phyloP scores from a whole-genome alignment of 2,329 filamentous ascomycete species.

The Fusarium avenaceum region DNA sequence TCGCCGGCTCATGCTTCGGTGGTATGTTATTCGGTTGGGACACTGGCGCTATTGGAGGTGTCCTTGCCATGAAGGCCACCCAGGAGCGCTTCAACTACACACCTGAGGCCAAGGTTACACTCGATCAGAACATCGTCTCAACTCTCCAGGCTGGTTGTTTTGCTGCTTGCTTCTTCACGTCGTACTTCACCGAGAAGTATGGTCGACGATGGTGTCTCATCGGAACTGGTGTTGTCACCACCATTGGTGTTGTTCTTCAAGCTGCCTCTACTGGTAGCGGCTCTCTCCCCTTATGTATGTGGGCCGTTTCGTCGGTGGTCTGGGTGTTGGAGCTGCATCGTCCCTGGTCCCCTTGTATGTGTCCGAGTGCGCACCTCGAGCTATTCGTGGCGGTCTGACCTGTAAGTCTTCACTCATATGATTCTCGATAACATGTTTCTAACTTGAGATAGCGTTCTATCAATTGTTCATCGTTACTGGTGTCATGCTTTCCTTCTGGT shows the following conservation, averaged over 20 bases:
- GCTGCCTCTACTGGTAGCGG: slow-evolving; percentile 67
- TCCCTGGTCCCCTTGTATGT: slow-evolving; percentile 61
- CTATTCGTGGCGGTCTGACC: slow-evolving; percentile 65
- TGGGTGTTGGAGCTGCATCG: slow-evolving; percentile 65
- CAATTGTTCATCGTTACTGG: slow-evolving; percentile 64
- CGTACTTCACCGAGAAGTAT: slow-evolving; percentile 66
- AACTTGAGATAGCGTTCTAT: slow-evolving; percentile 56
- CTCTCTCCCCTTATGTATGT: slow-evolving; percentile 73
- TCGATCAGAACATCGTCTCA: slow-evolving; percentile 77
- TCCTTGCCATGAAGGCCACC: slow-evolving; percentile 71
- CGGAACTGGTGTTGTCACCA: slow-evolving; percentile 67
- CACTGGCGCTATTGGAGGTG: slow-evolving; percentile 77
- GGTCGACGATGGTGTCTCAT: slow-evolving; percentile 70
- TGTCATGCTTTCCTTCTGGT: slow-evolving; percentile 60
- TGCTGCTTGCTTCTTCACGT: slow-evolving; percentile 70
- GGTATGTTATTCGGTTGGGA: slow-evolving; percentile 67
- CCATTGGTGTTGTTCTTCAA: slow-evolving; percentile 74
- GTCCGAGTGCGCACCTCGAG: slow-evolving; percentile 64
- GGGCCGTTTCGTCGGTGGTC: slow-evolving; percentile 68
- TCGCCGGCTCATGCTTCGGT: slow-evolving; percentile 76
- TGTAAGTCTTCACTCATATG: slow-evolving; percentile 46
- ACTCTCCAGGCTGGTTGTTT: slow-evolving; percentile 78
- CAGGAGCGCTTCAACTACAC: slow-evolving; percentile 59
- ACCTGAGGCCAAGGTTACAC: slow-evolving; percentile 59
- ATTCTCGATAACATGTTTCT: not conserved